Percentiles rank a stretch among this genome's conserved stretches.
These are phyloP conservation scores for Polytrichum commune DNA, from an alignment of 225 moss, liverwort and hornwort genomes.

Conservation along the genomic window DNA sequence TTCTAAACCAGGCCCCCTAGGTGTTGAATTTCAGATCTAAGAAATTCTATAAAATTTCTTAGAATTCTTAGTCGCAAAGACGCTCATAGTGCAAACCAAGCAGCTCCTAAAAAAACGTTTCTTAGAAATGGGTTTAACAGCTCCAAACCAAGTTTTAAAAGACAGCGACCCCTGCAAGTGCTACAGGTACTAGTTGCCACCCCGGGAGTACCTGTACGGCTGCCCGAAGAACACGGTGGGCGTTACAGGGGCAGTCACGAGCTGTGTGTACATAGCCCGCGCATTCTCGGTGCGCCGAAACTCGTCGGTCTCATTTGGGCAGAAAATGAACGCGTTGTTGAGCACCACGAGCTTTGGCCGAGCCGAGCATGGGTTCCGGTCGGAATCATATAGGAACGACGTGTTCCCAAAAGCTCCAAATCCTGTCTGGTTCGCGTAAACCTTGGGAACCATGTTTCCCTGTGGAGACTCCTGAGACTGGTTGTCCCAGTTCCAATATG, in stretches of 20 bases:
- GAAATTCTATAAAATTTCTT: too few species aligned
- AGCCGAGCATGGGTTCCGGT: slow-evolving; percentile 2
- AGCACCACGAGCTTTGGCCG: not conserved
- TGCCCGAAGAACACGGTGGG: slow-evolving; percentile 8
- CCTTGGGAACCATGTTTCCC: slow-evolving; percentile 1
- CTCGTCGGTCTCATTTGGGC: not conserved
- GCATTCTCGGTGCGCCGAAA: not conserved
- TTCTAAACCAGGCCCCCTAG: too few species aligned
- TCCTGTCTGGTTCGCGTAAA: not conserved
- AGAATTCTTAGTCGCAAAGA: too few species aligned
- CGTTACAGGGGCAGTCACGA: not conserved
- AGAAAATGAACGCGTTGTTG: not conserved
- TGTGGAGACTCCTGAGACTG: not conserved
- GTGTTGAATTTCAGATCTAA: too few species aligned
- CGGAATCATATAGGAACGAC: slow-evolving; percentile 9
- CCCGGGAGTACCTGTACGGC: not conserved
- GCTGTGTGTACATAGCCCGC: slow-evolving; percentile 6
- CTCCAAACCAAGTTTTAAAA: too few species aligned
- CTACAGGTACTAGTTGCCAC: too few species aligned
- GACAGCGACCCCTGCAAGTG: too few species aligned
- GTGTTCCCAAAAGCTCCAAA: not conserved
- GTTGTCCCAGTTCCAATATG: slow-evolving; percentile 40
- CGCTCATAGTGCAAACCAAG: too few species aligned
- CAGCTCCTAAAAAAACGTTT: too few species aligned
- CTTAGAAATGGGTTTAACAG: too few species aligned